phyloP scores from a whole-genome alignment of 106 monocot species.

The Apostasia ramifera region DNA sequence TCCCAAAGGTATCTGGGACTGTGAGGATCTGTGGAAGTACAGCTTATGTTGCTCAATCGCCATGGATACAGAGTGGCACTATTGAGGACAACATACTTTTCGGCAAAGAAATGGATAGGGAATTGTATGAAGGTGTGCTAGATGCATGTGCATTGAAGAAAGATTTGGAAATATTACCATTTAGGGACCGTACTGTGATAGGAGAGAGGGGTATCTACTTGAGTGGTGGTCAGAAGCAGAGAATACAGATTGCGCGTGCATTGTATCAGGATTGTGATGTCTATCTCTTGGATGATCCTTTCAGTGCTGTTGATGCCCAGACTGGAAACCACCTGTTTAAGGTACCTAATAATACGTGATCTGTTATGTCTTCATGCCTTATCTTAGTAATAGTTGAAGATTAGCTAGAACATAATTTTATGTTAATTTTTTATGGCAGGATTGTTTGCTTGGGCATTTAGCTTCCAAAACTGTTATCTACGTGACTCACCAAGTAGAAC shows the following conservation, averaged over 20 bases:
- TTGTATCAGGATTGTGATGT: too few relatives aligned
- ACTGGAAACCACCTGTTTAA: conserved; percentile 81
- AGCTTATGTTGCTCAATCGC: conserved; percentile 59
- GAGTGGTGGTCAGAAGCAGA: not conserved
- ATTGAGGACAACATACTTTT: conserved; percentile 64
- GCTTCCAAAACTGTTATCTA: conserved; percentile 1
- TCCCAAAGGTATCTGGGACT: conserved; percentile 43
- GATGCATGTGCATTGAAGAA: conserved; percentile 54
- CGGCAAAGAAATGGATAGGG: conserved; percentile 38
- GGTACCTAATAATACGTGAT: conserved; percentile 12
- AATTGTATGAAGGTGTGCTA: conserved; percentile 38
- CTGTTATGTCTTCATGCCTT: too few relatives aligned
- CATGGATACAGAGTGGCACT: conserved; percentile 74
- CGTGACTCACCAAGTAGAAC: conserved; percentile 2
- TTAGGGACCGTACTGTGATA: conserved; percentile 58
- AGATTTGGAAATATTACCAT: conserved; percentile 50
- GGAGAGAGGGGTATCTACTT: conserved; percentile 74
- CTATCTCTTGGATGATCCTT: too few relatives aligned
- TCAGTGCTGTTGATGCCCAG: conserved; percentile 24
- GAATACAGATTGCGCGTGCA: too few relatives aligned
- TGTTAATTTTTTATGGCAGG: not conserved
- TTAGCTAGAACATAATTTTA: too few relatives aligned
- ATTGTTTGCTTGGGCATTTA: not conserved
- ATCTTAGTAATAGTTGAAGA: too few relatives aligned
- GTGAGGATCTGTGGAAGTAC: conserved; percentile 31